These are phyloP conservation scores for Peronospora belbahrii DNA, from an alignment of 352 stramenopile genomes.

Conservation along the genomic window DNA sequence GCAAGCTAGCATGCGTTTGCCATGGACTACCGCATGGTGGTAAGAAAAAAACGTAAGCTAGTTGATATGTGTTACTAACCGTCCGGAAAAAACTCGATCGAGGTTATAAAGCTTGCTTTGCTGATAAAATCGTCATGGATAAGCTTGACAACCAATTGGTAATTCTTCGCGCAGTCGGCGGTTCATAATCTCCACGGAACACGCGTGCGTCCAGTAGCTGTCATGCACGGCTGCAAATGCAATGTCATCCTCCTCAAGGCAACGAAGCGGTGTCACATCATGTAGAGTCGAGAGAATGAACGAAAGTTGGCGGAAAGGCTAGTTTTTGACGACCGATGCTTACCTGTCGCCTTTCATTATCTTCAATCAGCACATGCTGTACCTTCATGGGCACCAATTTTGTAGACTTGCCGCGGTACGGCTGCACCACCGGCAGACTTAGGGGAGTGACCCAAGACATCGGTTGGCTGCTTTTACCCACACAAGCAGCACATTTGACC, in stretches of 20 bases:
- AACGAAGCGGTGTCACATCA: conserved; percentile 97
- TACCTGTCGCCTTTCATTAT: conserved; percentile 50
- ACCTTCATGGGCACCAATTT: conserved; percentile 79
- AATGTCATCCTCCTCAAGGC: conserved; percentile 86
- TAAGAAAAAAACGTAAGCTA: too few species aligned
- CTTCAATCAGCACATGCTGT: conserved; percentile 84
- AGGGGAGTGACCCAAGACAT: conserved; percentile 98
- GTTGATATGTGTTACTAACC: too few species aligned
- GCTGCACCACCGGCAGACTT: conserved; percentile 97
- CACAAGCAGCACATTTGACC: conserved; percentile 58
- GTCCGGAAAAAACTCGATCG: too few species aligned
- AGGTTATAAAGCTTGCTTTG: too few species aligned
- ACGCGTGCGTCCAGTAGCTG: conserved; percentile 98
- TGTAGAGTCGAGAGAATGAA: conserved; percentile 98
- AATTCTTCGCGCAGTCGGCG: conserved; percentile 87
- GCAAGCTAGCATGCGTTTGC: too few species aligned
- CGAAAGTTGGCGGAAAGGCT: conserved; percentile 98
- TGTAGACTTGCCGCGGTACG: conserved; percentile 88
- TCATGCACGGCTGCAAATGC: conserved; percentile 98
- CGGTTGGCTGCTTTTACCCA: conserved; percentile 81
- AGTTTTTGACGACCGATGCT: conserved; percentile 87
- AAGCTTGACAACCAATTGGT: too few species aligned
- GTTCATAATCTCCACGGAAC: conserved; percentile 95
- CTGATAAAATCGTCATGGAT: too few species aligned
- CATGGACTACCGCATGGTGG: too few species aligned